Base-by-base conservation (phyloP, 2,329 filamentous ascomycete species). In the Tympanopsis confertula region DNA sequence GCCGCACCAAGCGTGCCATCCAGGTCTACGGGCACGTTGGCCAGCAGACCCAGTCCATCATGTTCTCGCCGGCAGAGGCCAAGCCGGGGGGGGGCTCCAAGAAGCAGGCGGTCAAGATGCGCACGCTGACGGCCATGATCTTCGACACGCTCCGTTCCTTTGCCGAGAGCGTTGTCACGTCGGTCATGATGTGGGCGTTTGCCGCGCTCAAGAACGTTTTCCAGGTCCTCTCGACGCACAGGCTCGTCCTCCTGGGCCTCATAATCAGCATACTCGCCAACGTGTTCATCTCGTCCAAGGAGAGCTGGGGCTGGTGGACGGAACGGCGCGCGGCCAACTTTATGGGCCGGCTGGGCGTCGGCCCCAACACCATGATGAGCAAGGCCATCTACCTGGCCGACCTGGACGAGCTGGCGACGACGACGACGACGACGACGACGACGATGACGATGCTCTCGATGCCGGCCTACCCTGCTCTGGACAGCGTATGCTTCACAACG, bases 331-430 rank as follows among this genome's bases (percentile, higher is more conserved):
- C 88, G 1, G 73, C 71, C 13, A 78, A 69, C 29, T 94, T 89
- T 56, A 91, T 98, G 86, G 66, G 67, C 22, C 70, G 79, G 12
- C 62, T 96, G 13, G 89, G 89, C 7, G 78, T 96, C 5, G 71
- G 74, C 3, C 86, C 88, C 5, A 82, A 93, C 47, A 59, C 70
- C 15, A 72, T 82, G 44, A 89, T 95, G 84, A 84, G 82, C 58
- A 86, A 82, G 56, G 78, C 85, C 5, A 76, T 98, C 19, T 94
- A 91, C 53, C 61, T 95, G 39, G 69, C 69, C 37, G 89, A 96
- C 55, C 66, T 96, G 36, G 79, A 87, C 41, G 74, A 82, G 44
- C 76, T 73, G 13, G 57, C 66, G 2, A 46, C 45, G 13, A 63
- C 10, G n/a, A 28, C 10, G 10, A 28, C 10, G 10, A n/a, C 24